phyloP scores from a whole-genome alignment of 2,329 filamentous ascomycete genomes.

The Achaetomium macrosporum region DNA sequence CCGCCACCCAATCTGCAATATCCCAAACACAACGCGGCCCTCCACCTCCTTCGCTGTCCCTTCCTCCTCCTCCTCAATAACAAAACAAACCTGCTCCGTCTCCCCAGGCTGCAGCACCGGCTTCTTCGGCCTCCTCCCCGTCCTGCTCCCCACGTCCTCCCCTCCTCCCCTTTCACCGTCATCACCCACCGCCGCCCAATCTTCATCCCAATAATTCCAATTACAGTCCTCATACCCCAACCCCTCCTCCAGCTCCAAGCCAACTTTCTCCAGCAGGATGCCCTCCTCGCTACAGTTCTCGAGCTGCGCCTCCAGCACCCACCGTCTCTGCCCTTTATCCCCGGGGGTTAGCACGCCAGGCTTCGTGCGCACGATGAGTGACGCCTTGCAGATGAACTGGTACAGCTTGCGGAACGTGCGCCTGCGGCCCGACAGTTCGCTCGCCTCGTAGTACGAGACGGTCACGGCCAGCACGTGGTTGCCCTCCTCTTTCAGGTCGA shows the following conservation, averaged over 20 bases:
- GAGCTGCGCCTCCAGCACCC: conserved; percentile 86
- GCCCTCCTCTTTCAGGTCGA: conserved; percentile 89
- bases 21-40: conserved; percentile 64
- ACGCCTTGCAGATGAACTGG: conserved; percentile 89
- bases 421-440: conserved; percentile 62
- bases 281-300: conserved; percentile 87
- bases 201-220: conserved; percentile 38
- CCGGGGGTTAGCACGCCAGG: conserved; percentile 54
- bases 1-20: conserved; percentile 82
- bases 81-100: conserved; percentile 61
- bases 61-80: conserved; percentile 44
- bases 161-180: neutral
- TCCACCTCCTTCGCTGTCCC: conserved; percentile 37
- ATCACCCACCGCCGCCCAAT: neutral
- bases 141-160: neutral
- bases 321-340: conserved; percentile 37
- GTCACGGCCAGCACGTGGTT: conserved; percentile 91
- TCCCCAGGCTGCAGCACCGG: conserved; percentile 57
- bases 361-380: conserved; percentile 87
- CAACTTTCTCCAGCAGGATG: conserved; percentile 67
- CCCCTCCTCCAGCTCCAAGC: conserved; percentile 48
- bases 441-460: conserved; percentile 87
- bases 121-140: conserved; percentile 31
- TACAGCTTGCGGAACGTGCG: conserved; percentile 92
- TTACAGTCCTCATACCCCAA: conserved; percentile 51